Conservation (phyloP, 2,329 filamentous ascomycete genomes). For the Knufia fluminis region DNA sequence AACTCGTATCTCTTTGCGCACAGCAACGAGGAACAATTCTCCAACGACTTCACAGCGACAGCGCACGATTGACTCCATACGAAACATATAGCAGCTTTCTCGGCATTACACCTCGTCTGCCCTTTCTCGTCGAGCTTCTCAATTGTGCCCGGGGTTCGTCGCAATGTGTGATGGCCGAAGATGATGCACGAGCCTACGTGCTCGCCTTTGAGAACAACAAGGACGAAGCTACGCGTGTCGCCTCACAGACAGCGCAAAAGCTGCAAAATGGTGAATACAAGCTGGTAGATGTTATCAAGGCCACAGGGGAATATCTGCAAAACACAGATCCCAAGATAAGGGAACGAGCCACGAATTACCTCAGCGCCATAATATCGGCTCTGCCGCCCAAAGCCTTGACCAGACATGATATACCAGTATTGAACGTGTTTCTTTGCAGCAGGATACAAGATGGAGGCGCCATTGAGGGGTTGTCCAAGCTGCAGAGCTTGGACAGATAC, state of each 20-base stretch:
- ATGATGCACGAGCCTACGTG: slow-evolving; percentile 40
- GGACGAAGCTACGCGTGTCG: slow-evolving; percentile 37
- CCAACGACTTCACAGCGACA: no score
- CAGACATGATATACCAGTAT: slow-evolving; percentile 52
- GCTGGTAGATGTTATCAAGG: slow-evolving; percentile 54
- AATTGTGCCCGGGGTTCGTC: not conserved
- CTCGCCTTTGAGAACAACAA: slow-evolving; percentile 39
- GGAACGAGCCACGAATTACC: slow-evolving; percentile 46
- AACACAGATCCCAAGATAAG: slow-evolving; percentile 53
- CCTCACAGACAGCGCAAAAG: slow-evolving; percentile 37
- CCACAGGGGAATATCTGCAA: slow-evolving; percentile 58
- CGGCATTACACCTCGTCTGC: no score
- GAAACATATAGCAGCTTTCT: no score
- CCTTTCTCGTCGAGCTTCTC: not conserved
- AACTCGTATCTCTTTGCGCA: no score
- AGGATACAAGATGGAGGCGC: slow-evolving; percentile 55
- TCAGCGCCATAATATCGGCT: slow-evolving; percentile 36
- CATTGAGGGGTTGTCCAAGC: slow-evolving; percentile 47
- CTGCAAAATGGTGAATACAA: slow-evolving; percentile 52
- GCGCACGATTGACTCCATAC: no score
- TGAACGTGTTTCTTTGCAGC: slow-evolving; percentile 56
- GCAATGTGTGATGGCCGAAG: slow-evolving; percentile 28
- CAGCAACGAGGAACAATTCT: no score
- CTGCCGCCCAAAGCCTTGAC: slow-evolving; percentile 48
- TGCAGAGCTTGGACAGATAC: slow-evolving; percentile 53